These are phyloP conservation scores for Dissophora ornata DNA, from an alignment of 192 early-diverging fungal species.

Conservation along the genomic window DNA sequence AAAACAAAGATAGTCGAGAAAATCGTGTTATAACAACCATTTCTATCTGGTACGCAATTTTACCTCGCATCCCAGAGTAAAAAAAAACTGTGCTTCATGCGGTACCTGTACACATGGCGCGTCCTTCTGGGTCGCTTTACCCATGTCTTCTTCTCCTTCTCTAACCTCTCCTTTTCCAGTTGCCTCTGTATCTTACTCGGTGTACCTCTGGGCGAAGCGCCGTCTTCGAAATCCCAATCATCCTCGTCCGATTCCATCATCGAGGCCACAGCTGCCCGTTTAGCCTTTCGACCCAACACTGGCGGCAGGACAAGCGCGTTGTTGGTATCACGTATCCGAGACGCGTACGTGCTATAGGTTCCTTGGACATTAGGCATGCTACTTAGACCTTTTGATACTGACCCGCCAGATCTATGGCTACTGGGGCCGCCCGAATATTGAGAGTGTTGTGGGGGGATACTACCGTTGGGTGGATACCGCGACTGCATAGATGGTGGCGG, in stretches of 20 bases:
- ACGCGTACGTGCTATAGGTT: slow-evolving; percentile 61
- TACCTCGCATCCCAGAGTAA: too few species aligned
- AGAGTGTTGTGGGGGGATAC: too few species aligned
- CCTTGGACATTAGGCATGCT: slow-evolving; percentile 34
- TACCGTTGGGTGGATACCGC: too few species aligned
- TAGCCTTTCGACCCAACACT: slow-evolving; percentile 49
- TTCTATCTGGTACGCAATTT: too few species aligned
- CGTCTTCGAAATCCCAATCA: slow-evolving; percentile 58
- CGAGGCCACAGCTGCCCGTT: slow-evolving; percentile 48
- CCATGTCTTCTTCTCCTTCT: slow-evolving; percentile 55
- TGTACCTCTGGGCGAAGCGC: slow-evolving; percentile 42
- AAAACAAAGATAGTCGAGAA: too few species aligned
- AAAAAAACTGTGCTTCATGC: too few species aligned
- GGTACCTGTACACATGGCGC: slow-evolving; percentile 54
- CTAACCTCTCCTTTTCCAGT: slow-evolving; percentile 35
- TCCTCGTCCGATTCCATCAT: slow-evolving; percentile 60
- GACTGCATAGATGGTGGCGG: slow-evolving; percentile 1
- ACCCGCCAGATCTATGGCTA: too few species aligned
- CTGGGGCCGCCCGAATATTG: too few species aligned
- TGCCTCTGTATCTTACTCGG: slow-evolving; percentile 29
- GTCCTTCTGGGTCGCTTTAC: slow-evolving; percentile 40
- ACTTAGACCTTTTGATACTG: too few species aligned
- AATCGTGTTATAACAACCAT: too few species aligned
- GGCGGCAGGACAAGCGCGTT: slow-evolving; percentile 61
- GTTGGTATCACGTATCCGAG: slow-evolving; percentile 62